Evolutionary conservation across 2,329 filamentous ascomycete species (phyloP), one percentile per base, ranked within the genome.

Genomic region (Scedosporium boydii): DNA sequence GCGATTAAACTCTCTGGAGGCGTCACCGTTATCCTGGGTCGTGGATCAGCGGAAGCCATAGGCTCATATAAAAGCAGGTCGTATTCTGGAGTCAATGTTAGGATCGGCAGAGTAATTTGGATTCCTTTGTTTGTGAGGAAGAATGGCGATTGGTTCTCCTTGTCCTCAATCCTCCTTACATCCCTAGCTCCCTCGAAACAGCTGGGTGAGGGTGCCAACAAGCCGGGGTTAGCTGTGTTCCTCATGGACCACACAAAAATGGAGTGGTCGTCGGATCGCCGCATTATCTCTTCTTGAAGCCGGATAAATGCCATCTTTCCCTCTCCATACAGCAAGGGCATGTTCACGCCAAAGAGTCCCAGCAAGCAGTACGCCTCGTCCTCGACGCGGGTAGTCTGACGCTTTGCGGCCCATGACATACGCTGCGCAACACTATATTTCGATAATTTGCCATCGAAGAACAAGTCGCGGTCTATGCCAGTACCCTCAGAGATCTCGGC

Each of bases 361-460:
- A 70, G 63, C 3, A 69, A 62, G 41, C 67, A 67, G 55, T 70
- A 71, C 16, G 69, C 67, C 18, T 60, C 61, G 62, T 71, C 69
- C 60, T 71, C 69, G 18, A 59, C n/a, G 2, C 67, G 62, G 1
- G 67, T 70, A 1, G 69, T 70, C 38, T 63, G 41, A 4, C 69
- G 64, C 7, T 46, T 38, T 1, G 68, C 66, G 3, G 67, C 68
- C 69, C 69, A 71, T 2, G 66, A 65, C 67, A 70, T 70, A 56
- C 65, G 67, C 16, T 64, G 58, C 6, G 67, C 65, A 14, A 67
- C 59, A 27, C 63, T 65, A 18, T 42, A 51, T 68, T 55, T 14
- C 18, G 21, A 59, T 18, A 62, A 26, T 46, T 51, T 59, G 18
- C 55, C 51, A 9, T 46, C 55, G 62, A 60, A 63, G 41, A 60